Evolutionary conservation across 192 early-diverging fungal species (phyloP).

Genomic region (Kickxella alabastrina): DNA sequence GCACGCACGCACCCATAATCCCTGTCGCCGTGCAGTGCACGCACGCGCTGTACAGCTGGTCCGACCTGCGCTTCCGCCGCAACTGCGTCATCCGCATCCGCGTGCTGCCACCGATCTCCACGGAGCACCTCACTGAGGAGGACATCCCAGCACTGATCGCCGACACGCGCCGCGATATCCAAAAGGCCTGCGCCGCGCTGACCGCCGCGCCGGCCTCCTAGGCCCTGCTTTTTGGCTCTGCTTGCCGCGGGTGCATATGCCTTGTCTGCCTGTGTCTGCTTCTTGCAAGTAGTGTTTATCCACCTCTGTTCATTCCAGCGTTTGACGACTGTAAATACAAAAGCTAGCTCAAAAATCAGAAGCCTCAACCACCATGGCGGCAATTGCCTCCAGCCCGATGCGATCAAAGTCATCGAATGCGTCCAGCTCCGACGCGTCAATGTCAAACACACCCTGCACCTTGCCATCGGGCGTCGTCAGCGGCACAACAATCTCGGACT

Average conservation of each 20-base stretch:
- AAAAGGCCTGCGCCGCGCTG: constrained; percentile 32
- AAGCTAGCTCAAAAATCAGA: constrained; percentile 24
- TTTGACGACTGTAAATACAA: not conserved
- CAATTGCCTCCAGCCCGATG: constrained; percentile 63
- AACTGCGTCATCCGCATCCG: constrained; percentile 44
- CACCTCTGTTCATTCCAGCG: not conserved
- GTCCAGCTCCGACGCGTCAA: constrained; percentile 61
- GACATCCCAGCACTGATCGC: constrained; percentile 44
- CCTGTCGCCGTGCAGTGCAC: constrained; percentile 82
- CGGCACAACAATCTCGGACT: constrained; percentile 87
- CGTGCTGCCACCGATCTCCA: constrained; percentile 46
- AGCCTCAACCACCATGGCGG: constrained; percentile 55
- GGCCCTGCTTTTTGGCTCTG: not conserved
- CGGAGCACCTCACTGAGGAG: constrained; percentile 40
- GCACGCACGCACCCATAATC: constrained; percentile 78
- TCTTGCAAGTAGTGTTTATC: too few species aligned
- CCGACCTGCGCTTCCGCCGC: constrained; percentile 32
- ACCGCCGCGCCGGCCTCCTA: not conserved
- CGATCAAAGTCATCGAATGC: constrained; percentile 69
- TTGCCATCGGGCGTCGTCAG: constrained; percentile 48
- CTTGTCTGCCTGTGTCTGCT: not conserved
- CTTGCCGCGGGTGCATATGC: not conserved
- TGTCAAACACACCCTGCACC: constrained; percentile 66
- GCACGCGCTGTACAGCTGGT: constrained; percentile 39
- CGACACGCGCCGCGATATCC: constrained; percentile 38